Conservation (phyloP, 805 yeast species). For the Sungouiozyma intestinalis region DNA sequence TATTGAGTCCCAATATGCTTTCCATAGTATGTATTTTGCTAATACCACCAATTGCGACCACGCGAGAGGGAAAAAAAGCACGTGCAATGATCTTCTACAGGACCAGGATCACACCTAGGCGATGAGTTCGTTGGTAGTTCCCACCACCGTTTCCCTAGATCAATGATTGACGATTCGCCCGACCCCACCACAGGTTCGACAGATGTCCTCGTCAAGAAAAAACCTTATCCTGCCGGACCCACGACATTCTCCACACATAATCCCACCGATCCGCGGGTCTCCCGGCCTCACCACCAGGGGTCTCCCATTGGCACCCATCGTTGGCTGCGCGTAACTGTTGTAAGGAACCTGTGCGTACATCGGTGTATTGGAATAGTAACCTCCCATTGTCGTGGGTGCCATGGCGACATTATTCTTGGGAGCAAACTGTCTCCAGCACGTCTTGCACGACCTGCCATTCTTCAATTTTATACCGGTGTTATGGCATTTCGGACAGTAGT, state of each 20-base stretch:
- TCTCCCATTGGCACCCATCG: constrained; percentile 19
- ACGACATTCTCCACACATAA: constrained; percentile 59
- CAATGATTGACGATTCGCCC: constrained; percentile 38
- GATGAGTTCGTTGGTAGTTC: neutral
- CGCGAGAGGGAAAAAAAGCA: neutral
- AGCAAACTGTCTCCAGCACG: constrained; percentile 60
- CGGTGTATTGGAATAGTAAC: neutral
- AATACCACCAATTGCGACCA: neutral
- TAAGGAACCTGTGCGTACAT: constrained; percentile 11
- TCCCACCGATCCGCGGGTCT: constrained; percentile 69
- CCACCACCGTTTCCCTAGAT: too few relatives aligned
- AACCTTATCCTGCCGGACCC: constrained; percentile 51
- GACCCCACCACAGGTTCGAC: constrained; percentile 56
- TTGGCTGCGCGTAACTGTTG: constrained; percentile 6
- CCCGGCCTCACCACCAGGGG: constrained; percentile 53
- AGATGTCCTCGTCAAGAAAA: constrained; percentile 50
- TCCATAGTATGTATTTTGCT: neutral
- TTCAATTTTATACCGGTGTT: constrained; percentile 59
- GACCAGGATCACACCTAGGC: neutral
- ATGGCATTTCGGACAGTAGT: constrained; percentile 54
- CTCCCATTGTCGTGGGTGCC: constrained; percentile 4
- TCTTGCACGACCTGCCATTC: constrained; percentile 55
- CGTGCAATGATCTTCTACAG: neutral
- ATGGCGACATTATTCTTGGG: constrained; percentile 27
- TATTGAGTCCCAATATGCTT: neutral